Percentiles rank a stretch among this genome's conserved stretches.
These are phyloP conservation scores for Vanilla planifolia DNA, from an alignment of 106 monocot species.

Conservation along the genomic window DNA sequence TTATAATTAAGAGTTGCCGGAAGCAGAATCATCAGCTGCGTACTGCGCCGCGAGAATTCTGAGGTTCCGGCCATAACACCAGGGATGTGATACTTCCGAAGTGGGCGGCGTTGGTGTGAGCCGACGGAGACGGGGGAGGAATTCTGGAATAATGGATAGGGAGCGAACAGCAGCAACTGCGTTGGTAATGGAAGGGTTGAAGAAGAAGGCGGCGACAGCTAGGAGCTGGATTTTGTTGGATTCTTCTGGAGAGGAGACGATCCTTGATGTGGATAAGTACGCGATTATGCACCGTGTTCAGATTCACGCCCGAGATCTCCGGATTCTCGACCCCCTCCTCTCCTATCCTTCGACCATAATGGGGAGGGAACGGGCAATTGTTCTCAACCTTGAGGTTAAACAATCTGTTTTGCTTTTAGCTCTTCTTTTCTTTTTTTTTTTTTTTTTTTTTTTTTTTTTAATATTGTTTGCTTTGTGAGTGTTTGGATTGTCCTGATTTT, in stretches of 20 bases:
- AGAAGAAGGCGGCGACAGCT: conserved; percentile 8
- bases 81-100: too few relatives aligned
- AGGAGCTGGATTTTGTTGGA: conserved; percentile 18
- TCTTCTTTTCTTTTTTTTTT: too few relatives aligned
- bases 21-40: too few relatives aligned
- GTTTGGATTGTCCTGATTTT: neutral
- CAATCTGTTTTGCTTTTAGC: neutral
- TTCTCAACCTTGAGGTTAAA: conserved; percentile 73
- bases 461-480: neutral
- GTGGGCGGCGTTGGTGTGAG: too few relatives aligned
- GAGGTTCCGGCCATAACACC: too few relatives aligned
- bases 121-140: too few relatives aligned
- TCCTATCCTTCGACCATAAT: conserved; percentile 70
- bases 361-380: conserved; percentile 56
- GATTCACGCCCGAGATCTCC: conserved; percentile 59
- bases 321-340: conserved; percentile 67
- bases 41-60: too few relatives aligned
- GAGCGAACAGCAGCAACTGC: neutral
- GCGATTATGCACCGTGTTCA: conserved; percentile 62
- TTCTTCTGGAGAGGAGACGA: conserved; percentile 22
- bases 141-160: conserved; percentile 3
- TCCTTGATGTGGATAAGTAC: conserved; percentile 57
- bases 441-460: neutral
- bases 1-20: too few relatives aligned
- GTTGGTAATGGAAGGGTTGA: conserved; percentile 7